Percentiles rank a stretch among this genome's conserved stretches.
Conservation (phyloP, 257 asterid species). For the Verbascum thapsus region DNA sequence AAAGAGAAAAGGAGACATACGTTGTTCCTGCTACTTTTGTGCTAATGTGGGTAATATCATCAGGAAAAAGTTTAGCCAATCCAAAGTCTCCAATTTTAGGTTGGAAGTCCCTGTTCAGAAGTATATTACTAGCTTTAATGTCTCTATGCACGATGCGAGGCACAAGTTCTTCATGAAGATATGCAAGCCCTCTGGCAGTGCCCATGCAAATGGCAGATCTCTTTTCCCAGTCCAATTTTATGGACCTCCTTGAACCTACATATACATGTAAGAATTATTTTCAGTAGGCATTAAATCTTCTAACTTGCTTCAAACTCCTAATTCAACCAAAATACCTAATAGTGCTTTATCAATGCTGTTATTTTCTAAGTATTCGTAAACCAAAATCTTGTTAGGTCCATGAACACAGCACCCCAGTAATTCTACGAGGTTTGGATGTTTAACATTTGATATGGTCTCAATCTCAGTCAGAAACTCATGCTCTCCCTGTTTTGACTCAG, state of each 20-base stretch:
- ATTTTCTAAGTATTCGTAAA: slow-evolving; percentile 77
- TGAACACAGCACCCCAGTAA: slow-evolving; percentile 84
- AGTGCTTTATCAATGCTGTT: slow-evolving; percentile 77
- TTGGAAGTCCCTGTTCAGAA: slow-evolving; percentile 61
- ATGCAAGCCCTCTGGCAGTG: slow-evolving; percentile 80
- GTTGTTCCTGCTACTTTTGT: slow-evolving; percentile 91
- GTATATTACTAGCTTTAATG: slow-evolving; percentile 91
- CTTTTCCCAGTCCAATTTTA: slow-evolving; percentile 64
- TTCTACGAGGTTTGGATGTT: slow-evolving; percentile 87
- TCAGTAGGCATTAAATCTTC: slow-evolving; percentile 22
- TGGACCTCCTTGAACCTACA: slow-evolving; percentile 54
- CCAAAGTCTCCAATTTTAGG: slow-evolving; percentile 98
- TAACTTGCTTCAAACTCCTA: slow-evolving; percentile 23
- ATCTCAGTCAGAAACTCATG: slow-evolving; percentile 87
- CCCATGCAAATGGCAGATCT: slow-evolving; percentile 80
- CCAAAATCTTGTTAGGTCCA: slow-evolving; percentile 66
- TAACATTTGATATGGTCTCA: slow-evolving; percentile 76
- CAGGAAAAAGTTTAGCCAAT: slow-evolving; percentile 91
- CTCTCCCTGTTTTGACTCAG: slow-evolving; percentile 78
- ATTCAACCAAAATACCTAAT: slow-evolving; percentile 52
- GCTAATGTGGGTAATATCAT: slow-evolving; percentile 89
- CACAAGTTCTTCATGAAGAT: slow-evolving; percentile 80
- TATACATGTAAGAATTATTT: slow-evolving; percentile 20
- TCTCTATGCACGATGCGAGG: slow-evolving; percentile 91
- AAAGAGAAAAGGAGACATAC: slow-evolving; percentile 48